These are phyloP conservation scores for Metschnikowia lochheadii DNA, from an alignment of 805 yeast species.

Conservation along the genomic window DNA sequence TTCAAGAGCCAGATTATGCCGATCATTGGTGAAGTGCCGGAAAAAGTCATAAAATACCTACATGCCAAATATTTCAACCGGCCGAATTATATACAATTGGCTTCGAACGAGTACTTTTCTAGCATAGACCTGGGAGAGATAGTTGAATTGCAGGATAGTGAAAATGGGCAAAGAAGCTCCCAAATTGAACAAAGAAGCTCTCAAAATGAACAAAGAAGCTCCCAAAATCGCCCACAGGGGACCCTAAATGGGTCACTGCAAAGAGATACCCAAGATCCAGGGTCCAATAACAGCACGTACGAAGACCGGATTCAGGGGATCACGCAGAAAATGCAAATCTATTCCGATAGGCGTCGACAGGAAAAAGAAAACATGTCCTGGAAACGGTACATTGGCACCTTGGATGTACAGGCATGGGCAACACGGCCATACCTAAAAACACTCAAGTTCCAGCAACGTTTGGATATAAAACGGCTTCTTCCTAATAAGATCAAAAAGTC, in stretches of 20 bases:
- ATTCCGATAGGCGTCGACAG: conserved; percentile 8
- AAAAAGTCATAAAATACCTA: conserved; percentile 6
- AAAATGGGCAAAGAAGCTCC: too few species aligned
- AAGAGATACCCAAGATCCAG: not conserved
- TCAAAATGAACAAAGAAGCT: too few species aligned
- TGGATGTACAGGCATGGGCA: conserved; percentile 65
- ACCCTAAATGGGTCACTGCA: too few species aligned
- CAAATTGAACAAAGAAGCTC: too few species aligned
- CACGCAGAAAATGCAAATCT: conserved; percentile 10
- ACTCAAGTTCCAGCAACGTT: conserved; percentile 40
- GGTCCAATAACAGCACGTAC: not conserved
- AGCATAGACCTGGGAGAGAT: conserved; percentile 9
- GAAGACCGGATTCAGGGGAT: conserved; percentile 9
- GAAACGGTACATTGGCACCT: conserved; percentile 53
- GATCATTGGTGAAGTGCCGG: conserved; percentile 13
- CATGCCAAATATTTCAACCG: conserved; percentile 15
- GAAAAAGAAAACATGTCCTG: conserved; percentile 17
- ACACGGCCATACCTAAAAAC: conserved; percentile 57
- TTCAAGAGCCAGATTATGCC: conserved; percentile 14
- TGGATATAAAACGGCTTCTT: conserved; percentile 35
- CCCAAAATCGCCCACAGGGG: too few species aligned
- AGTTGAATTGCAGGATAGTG: too few species aligned
- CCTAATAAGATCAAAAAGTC: conserved; percentile 23
- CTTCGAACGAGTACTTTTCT: conserved; percentile 16
- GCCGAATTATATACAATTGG: conserved; percentile 18